Base-by-base conservation (phyloP, 2,329 filamentous ascomycete species). In the Rhinocladiella mackenziei region DNA sequence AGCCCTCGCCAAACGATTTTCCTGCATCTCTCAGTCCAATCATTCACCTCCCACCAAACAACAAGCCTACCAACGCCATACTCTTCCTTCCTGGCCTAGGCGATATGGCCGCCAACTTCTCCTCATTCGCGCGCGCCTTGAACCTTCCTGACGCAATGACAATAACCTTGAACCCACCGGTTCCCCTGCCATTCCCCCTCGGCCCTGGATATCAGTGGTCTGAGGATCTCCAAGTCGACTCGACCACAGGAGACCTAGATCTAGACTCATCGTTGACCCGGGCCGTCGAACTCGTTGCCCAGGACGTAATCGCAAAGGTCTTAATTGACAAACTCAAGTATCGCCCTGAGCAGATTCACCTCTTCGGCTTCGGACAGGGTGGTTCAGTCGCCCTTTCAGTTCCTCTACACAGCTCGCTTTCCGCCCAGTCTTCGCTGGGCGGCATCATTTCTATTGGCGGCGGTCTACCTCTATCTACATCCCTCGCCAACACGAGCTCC, bases 11-110 rank as follows among this genome's bases (percentile, higher is more conserved):
- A 4, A 58, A 67, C 41, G 71, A 77, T 59, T 75, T 78, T 51
- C 69, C 74, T 9, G 45, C 66, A 10, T 45, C 58, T 28, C 58
- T 70, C 36, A 65, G 61, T 20, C 53, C 69, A 32, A 63, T 64
- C 28, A 60, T 72, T 60, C 64, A 64, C 57, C 50, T 63, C 39
- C 54, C 64, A 56, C 50, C 64, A 55, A 38, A 70, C 38, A 61
- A 76, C 33, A 67, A 74, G 55, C 40, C 49, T n/a, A 51, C 48
- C 41, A 54, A 54, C 22, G 74, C 94, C 55, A 78, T 94, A 50
- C 68, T 94, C 60, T 77, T 94, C 39, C 79, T 94, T 45, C 89
- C 94, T 65, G 88, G 88, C 53, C 77, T 94, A 9, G 89, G 89
- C 51, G 89, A 94, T 67, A 80, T 76, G 23, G 77, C 86, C 48